A percentile compares a stretch with the other conserved stretches of the same genome.
Conservation (phyloP, 306 rosid species). For the Adenanthera pavonina region DNA sequence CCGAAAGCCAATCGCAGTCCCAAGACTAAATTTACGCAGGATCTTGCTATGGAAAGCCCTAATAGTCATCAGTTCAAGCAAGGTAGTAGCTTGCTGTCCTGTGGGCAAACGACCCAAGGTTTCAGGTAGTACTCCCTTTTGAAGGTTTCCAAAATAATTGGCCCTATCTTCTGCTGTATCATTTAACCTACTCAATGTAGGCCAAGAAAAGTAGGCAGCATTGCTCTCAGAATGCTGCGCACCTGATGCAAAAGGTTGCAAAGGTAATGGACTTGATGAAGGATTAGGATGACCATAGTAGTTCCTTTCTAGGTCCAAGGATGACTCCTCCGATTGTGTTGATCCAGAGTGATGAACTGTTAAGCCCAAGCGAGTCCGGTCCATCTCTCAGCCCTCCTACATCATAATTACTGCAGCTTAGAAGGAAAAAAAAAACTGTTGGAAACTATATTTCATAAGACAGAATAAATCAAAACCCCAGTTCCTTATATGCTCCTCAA, state of each 20-base stretch:
- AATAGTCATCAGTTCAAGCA: slow-evolving; percentile 97
- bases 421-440: slow-evolving; percentile 3
- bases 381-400: slow-evolving; percentile 84
- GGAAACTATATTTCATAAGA: slow-evolving; percentile 25
- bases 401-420: slow-evolving; percentile 38
- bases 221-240: slow-evolving; percentile 90
- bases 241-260: slow-evolving; percentile 79
- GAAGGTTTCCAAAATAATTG: slow-evolving; percentile 91
- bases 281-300: slow-evolving; percentile 66
- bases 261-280: slow-evolving; percentile 72
- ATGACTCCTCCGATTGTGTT: slow-evolving; percentile 86
- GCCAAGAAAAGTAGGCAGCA: slow-evolving; percentile 98
- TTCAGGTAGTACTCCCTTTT: slow-evolving; percentile 96
- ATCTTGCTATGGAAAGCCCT: slow-evolving; percentile 99
- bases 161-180: slow-evolving; percentile 94
- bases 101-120: slow-evolving; percentile 84
- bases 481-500: slow-evolving; percentile 38
- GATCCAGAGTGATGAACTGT: slow-evolving; percentile 79
- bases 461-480: slow-evolving; percentile 17
- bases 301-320: slow-evolving; percentile 82
- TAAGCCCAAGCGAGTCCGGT: slow-evolving; percentile 60
- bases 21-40: slow-evolving; percentile 88
- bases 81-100: slow-evolving; percentile 95
- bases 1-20: slow-evolving; percentile 98
- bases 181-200: slow-evolving; percentile 81